Conservation (phyloP, 2,329 filamentous ascomycete species). For the Pseudogymnoascus sp. region DNA sequence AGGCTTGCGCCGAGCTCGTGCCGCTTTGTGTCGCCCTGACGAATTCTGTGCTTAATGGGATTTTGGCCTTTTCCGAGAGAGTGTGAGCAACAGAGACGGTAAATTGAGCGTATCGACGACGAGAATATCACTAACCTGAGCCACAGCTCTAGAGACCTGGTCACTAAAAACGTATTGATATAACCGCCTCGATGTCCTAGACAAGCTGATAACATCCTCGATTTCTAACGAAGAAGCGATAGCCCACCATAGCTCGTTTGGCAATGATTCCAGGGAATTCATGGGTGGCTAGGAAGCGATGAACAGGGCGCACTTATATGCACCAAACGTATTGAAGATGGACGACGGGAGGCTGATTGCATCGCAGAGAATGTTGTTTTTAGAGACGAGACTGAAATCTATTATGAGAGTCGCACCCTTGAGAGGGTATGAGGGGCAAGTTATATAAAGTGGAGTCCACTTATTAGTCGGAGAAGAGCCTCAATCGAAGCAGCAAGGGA, state of each 20-base stretch:
- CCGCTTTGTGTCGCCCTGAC: conserved; percentile 15
- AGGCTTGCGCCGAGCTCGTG: conserved; percentile 41
- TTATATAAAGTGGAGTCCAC: neutral
- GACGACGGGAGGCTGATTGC: neutral
- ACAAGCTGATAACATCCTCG: conserved; percentile 28
- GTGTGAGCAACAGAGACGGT: conserved; percentile 12
- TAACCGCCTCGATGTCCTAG: conserved; percentile 21
- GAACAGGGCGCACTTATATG: neutral
- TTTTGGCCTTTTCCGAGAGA: conserved; percentile 17
- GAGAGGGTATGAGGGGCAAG: neutral
- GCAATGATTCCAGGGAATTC: conserved; percentile 21
- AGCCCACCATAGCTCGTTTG: conserved; percentile 28
- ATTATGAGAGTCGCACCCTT: neutral
- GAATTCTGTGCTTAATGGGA: conserved; percentile 25
- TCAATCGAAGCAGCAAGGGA: neutral
- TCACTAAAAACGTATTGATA: conserved; percentile 25
- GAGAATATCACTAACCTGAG: conserved; percentile 21
- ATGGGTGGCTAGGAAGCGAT: neutral
- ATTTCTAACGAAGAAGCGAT: conserved; percentile 24
- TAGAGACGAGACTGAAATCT: neutral
- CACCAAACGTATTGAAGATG: conserved; percentile 2
- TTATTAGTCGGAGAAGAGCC: neutral
- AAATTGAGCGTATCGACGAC: conserved; percentile 10
- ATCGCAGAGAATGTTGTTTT: neutral
- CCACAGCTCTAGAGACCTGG: conserved; percentile 24